Evolutionary conservation across 495 filamentous ascomycete genomes (phyloP), one percentile per base, ranked within the genome.

Genomic region (Stereocaulon alpinum): DNA sequence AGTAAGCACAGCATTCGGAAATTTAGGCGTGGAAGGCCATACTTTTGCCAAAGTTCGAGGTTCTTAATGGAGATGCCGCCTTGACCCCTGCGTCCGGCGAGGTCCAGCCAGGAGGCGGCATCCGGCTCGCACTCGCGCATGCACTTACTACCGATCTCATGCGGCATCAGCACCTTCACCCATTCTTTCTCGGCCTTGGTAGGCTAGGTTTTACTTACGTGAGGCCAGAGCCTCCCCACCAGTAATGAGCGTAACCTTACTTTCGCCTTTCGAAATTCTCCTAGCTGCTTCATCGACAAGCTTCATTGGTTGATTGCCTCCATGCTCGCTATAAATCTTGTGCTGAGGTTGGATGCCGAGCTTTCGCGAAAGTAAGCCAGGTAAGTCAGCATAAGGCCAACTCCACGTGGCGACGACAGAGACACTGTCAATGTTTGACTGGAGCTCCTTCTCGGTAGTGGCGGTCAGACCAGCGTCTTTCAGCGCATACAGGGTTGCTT

Each of bases 141-240:
- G 56, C 56, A 15, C 47, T 52, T 27, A 59, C 56, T 59, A 15
- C 43, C 37, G 5, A 18, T n/a, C 0, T 34, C 37, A 1, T 40
- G n/a, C 20, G 7, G 14, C 17, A 34, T 59, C 56, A 59, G 56
- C 37, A 24, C 14, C 6, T 49, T 27, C 2, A 2, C 30, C 9
- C 27, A 18, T 15, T 40, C 15, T 5, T 6, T 12, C 10, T 42
- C 32, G 10, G 27, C 22, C 11, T 6, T 49, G 9, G 4, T 40
- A 29, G 37, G 3, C 44, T 22, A 9, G 32, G 14, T 7, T 17
- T 42, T 27, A 59, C 56, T 48, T 67, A 80, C 80, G 67, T 7
- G 77, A 79, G 34, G 79, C 80, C 58, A 82, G 63, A 55, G 80
- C 77, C 63, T 83, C 80, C 7, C 77, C 80, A 11, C 80, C 80